Evolutionary conservation across 345 rosid species (phyloP), one percentile per base, ranked within the genome.

Genomic region (Heritiera littoralis): DNA sequence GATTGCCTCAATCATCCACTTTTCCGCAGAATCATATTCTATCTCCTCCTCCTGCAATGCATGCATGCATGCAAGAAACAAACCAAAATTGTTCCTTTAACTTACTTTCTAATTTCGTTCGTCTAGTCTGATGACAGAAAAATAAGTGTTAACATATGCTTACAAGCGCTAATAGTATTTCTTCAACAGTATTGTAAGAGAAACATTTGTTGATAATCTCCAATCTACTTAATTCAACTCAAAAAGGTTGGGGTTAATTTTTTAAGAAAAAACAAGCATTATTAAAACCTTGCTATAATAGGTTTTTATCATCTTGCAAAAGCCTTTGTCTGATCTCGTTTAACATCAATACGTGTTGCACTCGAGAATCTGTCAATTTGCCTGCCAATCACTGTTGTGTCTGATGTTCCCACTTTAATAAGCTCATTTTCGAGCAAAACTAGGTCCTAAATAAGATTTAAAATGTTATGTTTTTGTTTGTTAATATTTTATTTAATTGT

Each of bases 81-180:
- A 54, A 54, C 2, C 59, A 18, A 51, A 54, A 52, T 1, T 14
- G 14, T 1, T 52, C 2, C 1, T 51, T 51, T 52, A 14, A 52
- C 5, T 14, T 4, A 14, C 17, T 52, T 52, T 41, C 45, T 41
- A 45, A 45, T 45, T 54, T 54, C 8, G 18, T 54, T 15, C 28
- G 28, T 23, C 28, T 23, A 23, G 28, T 0, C 28, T 23, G 28
- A 17, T 54, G 20, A 54, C 5, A 54, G 58, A 54, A 54, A 54
- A 54, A 54, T 20, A 23, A 0, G 23, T 35, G n/a, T 66, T 13
- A 6, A 30, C 2, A 64, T 66, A 17, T 65, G 38, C 96, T 85
- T 87, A 92, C 97, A 78, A 89, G 92, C 41, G 98, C 88, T 81
- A 83, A 83, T 84, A 94, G 80, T 72, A 94, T 94, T 23, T 88